Evolutionary conservation across 495 filamentous ascomycete species (phyloP).

Genomic region (Penicillium tannophilum): DNA sequence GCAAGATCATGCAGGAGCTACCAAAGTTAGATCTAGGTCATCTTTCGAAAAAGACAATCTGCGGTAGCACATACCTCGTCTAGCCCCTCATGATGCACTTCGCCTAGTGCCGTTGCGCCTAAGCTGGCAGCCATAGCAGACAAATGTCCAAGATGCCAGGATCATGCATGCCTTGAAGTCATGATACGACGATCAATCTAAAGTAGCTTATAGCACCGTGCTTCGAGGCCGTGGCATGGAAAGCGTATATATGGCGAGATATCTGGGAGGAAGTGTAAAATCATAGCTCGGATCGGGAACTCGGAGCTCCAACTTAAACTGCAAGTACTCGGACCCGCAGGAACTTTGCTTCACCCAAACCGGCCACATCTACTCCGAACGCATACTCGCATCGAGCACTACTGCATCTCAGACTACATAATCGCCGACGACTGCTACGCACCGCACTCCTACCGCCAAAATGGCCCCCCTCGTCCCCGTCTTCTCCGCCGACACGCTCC

Average conservation of each 20-base stretch:
- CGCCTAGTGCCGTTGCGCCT: slow-evolving; percentile 64
- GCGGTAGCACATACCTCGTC: slow-evolving; percentile 57
- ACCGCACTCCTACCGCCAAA: neutral
- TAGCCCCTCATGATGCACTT: slow-evolving; percentile 65
- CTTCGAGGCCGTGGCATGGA: neutral
- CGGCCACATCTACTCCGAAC: neutral
- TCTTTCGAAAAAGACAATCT: neutral
- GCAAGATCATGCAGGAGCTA: slow-evolving; percentile 53
- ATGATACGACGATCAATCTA: neutral
- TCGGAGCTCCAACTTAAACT: neutral
- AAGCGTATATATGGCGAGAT: neutral
- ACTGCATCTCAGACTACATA: neutral
- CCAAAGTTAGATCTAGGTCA: slow-evolving; percentile 1
- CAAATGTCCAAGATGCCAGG: slow-evolving; percentile 13
- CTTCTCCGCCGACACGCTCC: slow-evolving; percentile 42
- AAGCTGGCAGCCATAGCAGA: slow-evolving; percentile 41
- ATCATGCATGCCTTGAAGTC: slow-evolving; percentile 17
- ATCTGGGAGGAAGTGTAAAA: neutral
- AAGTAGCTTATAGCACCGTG: neutral
- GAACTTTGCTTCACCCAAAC: neutral
- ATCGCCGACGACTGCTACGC: neutral
- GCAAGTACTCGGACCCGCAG: neutral
- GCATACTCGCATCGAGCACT: neutral
- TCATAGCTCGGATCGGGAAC: slow-evolving; percentile 2
- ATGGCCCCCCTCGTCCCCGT: slow-evolving; percentile 49